Evolutionary conservation across 495 filamentous ascomycete genomes (phyloP).

Genomic region (Terfezia claveryi): DNA sequence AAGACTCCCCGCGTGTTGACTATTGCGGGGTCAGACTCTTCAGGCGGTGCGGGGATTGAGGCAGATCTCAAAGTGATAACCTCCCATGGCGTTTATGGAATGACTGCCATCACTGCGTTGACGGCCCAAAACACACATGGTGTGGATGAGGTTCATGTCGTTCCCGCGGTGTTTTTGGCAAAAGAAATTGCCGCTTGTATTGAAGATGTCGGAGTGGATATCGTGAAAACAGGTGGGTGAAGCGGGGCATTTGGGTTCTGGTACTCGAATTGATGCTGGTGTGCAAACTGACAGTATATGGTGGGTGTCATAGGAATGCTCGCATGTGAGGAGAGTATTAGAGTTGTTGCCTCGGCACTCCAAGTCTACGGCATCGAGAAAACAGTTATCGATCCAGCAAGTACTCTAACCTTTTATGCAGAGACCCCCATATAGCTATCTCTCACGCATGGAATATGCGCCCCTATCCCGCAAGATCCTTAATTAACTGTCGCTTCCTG

Average conservation of each 20-base stretch:
- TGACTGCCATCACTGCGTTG: conserved; percentile 87
- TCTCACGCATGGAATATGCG: background rate
- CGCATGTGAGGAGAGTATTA: conserved; percentile 52
- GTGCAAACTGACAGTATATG: background rate
- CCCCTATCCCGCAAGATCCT: background rate
- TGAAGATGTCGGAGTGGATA: conserved; percentile 65
- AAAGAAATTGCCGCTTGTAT: conserved; percentile 71
- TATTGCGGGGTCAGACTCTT: conserved; percentile 71
- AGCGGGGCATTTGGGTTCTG: background rate
- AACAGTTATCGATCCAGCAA: conserved; percentile 69
- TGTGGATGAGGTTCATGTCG: conserved; percentile 57
- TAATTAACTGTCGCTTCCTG: background rate
- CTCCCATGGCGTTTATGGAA: conserved; percentile 78
- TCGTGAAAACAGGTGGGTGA: conserved; percentile 51
- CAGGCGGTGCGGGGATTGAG: conserved; percentile 82
- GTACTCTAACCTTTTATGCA: background rate
- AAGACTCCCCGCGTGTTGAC: conserved; percentile 34
- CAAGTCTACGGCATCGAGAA: conserved; percentile 33
- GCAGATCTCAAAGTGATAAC: conserved; percentile 91
- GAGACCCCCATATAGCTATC: background rate
- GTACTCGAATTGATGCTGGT: background rate
- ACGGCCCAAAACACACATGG: conserved; percentile 87
- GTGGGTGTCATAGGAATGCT: conserved; percentile 50
- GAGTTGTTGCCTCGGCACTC: conserved; percentile 48
- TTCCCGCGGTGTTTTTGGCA: conserved; percentile 53